phyloP scores from a whole-genome alignment of 768 basidiomycete genomes.

The Chalciporus pseudorubinellus region DNA sequence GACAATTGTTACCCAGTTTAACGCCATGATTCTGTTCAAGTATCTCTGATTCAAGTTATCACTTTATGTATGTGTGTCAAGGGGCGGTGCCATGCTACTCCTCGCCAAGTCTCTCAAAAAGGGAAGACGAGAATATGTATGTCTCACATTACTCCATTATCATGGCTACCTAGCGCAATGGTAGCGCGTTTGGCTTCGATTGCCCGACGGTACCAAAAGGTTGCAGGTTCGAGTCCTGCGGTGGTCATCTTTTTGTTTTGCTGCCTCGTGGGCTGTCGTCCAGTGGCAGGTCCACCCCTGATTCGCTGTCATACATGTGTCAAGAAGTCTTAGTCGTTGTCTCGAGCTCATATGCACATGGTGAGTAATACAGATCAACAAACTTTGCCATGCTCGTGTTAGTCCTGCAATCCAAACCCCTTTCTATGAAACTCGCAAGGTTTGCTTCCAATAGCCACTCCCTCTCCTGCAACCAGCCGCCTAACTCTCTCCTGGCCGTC shows the following conservation, averaged over 20 bases:
- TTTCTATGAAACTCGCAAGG: slow-evolving; percentile 61
- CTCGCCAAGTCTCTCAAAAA: not conserved
- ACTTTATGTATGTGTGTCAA: not conserved
- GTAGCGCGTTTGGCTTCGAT: slow-evolving; percentile 96
- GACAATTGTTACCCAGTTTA: slow-evolving; percentile 75
- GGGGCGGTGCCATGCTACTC: not conserved
- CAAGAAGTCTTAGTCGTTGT: no score
- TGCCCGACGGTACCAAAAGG: slow-evolving; percentile 79
- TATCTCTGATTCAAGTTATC: not conserved
- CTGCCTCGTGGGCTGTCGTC: not conserved
- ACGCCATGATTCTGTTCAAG: slow-evolving; percentile 52
- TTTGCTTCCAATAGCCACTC: slow-evolving; percentile 55
- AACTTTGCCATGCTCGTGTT: not conserved
- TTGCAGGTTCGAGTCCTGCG: slow-evolving; percentile 97
- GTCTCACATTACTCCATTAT: not conserved
- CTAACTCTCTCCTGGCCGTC: slow-evolving; percentile 34
- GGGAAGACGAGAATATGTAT: not conserved
- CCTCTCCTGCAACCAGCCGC: slow-evolving; percentile 38
- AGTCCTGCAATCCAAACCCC: slow-evolving; percentile 16
- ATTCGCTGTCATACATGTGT: not conserved
- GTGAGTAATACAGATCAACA: not conserved
- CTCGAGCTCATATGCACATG: no score
- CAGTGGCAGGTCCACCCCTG: no score
- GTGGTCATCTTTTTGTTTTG: slow-evolving; percentile 51
- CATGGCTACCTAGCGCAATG: slow-evolving; percentile 85